Evolutionary conservation across 345 rosid genomes (phyloP).

Genomic region (Acer campestre): DNA sequence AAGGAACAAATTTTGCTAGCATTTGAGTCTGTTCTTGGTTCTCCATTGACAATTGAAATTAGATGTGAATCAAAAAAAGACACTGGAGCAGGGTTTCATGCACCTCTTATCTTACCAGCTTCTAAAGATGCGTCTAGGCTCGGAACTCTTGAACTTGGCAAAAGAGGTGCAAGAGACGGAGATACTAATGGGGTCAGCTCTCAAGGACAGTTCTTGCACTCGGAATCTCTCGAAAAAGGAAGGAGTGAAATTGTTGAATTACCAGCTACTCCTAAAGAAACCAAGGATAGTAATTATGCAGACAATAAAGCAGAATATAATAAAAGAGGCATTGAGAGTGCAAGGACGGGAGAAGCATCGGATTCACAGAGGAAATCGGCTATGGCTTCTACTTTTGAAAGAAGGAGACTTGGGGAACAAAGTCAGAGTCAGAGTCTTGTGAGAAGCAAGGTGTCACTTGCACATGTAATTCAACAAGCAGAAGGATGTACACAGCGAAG

Average conservation of each 20-base stretch:
- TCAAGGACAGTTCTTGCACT: slow-evolving; percentile 22
- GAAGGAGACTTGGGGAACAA: slow-evolving; percentile 50
- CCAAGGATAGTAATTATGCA: slow-evolving; percentile 30
- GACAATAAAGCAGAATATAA: slow-evolving; percentile 34
- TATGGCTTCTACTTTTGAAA: slow-evolving; percentile 31
- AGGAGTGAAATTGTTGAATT: slow-evolving; percentile 79
- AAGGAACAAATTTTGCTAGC: slow-evolving; percentile 69
- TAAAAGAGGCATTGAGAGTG: slow-evolving; percentile 30
- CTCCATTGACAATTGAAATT: slow-evolving; percentile 78
- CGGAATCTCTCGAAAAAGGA: slow-evolving; percentile 36
- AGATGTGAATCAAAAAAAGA: slow-evolving; percentile 64
- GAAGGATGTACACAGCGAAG: slow-evolving; percentile 73
- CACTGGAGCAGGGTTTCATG: slow-evolving; percentile 26
- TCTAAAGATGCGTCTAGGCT: slow-evolving; percentile 34
- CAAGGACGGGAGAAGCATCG: slow-evolving; percentile 26
- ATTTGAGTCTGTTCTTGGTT: slow-evolving; percentile 79
- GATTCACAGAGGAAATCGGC: slow-evolving; percentile 33
- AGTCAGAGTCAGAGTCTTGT: slow-evolving; percentile 81
- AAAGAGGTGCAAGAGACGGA: slow-evolving; percentile 18
- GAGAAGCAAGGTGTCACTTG: slow-evolving; percentile 86
- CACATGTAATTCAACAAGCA: slow-evolving; percentile 82
- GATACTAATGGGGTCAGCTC: slow-evolving; percentile 13
- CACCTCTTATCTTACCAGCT: slow-evolving; percentile 44
- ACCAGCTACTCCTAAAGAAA: slow-evolving; percentile 45
- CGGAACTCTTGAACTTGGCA: slow-evolving; percentile 13